Conservation (phyloP, 805 yeast species). For the Candida chilensis region DNA sequence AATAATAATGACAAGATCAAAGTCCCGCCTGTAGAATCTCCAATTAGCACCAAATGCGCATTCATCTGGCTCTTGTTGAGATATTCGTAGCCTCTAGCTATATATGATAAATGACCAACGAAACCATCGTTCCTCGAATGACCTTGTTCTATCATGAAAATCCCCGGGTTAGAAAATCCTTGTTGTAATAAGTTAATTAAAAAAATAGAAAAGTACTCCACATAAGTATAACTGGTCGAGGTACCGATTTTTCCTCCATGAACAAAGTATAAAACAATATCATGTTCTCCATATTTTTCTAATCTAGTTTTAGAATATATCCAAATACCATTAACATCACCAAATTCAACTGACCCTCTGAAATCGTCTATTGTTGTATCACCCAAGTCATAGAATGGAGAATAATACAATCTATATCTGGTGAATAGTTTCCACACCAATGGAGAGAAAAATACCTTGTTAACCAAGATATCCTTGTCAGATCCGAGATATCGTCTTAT, state of each 20-base stretch:
- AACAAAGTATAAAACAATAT: conserved; percentile 30
- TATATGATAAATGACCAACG: conserved; percentile 13
- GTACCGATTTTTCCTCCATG: conserved; percentile 28
- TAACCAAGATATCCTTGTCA: background rate
- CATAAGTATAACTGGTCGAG: conserved; percentile 28
- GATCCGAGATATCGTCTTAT: conserved; percentile 3
- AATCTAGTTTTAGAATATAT: conserved; percentile 16
- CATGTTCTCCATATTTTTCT: conserved; percentile 11
- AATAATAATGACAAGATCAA: conserved; percentile 23
- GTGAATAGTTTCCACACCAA: conserved; percentile 19
- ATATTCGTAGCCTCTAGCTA: conserved; percentile 19
- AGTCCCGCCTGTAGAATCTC: conserved; percentile 44
- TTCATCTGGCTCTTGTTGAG: conserved; percentile 9
- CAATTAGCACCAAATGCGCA: conserved; percentile 22
- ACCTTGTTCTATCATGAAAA: conserved; percentile 15
- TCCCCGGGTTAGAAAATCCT: conserved; percentile 40
- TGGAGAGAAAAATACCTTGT: conserved; percentile 5
- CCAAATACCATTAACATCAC: conserved; percentile 19
- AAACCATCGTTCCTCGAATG: conserved; percentile 6
- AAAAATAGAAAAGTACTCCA: conserved; percentile 32
- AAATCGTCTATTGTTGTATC: conserved; percentile 13
- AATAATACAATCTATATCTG: conserved; percentile 16
- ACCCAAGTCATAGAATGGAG: conserved; percentile 22
- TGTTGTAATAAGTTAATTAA: conserved; percentile 31
- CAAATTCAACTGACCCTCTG: conserved; percentile 1